These are phyloP conservation scores for Agrostemma githago DNA, from an alignment of 148 eudicot species.

Conservation along the genomic window DNA sequence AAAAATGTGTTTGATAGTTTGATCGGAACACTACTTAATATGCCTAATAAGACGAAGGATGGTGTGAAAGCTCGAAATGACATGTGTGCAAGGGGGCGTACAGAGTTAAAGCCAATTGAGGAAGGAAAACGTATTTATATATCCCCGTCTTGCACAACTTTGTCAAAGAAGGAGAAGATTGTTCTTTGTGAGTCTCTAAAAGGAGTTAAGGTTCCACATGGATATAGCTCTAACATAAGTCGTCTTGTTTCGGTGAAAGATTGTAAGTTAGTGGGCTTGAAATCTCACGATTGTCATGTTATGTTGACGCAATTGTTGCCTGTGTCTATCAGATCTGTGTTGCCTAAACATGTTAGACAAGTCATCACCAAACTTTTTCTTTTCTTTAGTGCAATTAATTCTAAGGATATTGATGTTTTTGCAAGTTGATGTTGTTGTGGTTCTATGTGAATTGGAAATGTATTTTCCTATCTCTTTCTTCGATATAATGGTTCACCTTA, in stretches of 20 bases:
- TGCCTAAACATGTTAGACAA: conserved; percentile 19
- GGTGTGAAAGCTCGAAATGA: background rate
- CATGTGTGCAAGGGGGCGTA: background rate
- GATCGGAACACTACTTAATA: background rate
- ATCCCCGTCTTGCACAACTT: background rate
- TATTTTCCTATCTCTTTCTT: conserved; percentile 21
- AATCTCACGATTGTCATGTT: conserved; percentile 26
- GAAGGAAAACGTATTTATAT: background rate
- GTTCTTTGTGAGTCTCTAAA: background rate
- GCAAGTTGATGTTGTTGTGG: conserved; percentile 5
- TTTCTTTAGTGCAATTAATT: conserved; percentile 13
- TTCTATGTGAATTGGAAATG: conserved; percentile 22
- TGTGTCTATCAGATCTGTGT: conserved; percentile 5
- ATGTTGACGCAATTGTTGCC: conserved; percentile 16
- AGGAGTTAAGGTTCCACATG: conserved; percentile 17
- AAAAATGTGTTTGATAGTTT: conserved; percentile 4
- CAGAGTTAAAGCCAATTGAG: background rate
- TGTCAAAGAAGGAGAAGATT: background rate
- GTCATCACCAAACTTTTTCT: conserved; percentile 11
- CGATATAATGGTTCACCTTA: conserved; percentile 21
- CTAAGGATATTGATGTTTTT: conserved; percentile 5
- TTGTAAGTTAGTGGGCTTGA: background rate
- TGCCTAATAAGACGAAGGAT: conserved; percentile 1
- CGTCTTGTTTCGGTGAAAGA: background rate
- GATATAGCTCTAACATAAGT: conserved; percentile 4